phyloP scores from a whole-genome alignment of 495 filamentous ascomycete genomes.

The Penicillium robsamsonii region DNA sequence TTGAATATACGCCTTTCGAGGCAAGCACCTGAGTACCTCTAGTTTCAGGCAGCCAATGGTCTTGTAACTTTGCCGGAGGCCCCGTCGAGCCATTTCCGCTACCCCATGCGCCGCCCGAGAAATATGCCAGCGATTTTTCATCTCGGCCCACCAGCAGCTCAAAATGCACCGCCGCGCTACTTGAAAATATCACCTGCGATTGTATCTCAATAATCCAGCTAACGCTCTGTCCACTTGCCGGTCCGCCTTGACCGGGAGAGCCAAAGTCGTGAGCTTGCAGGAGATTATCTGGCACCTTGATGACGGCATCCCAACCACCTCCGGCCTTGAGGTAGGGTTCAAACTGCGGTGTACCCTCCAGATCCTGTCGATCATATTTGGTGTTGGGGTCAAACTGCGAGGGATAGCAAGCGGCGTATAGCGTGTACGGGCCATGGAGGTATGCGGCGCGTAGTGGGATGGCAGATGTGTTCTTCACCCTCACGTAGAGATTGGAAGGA shows the following conservation, averaged over 20 bases:
- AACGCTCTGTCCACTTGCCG: slow-evolving; percentile 48
- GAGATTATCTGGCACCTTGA: slow-evolving; percentile 67
- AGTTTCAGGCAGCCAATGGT: slow-evolving; percentile 58
- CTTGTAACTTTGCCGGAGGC: slow-evolving; percentile 66
- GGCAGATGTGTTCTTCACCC: slow-evolving; percentile 87
- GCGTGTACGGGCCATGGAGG: slow-evolving; percentile 90
- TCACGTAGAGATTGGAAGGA: slow-evolving; percentile 73
- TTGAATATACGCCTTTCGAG: slow-evolving; percentile 76
- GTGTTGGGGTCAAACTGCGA: slow-evolving; percentile 74
- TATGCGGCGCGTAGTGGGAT: slow-evolving; percentile 91
- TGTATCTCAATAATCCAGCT: slow-evolving; percentile 91
- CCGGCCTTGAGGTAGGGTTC: slow-evolving; percentile 96
- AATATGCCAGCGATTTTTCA: slow-evolving; percentile 71
- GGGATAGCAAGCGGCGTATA: slow-evolving; percentile 82
- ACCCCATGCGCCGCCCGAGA: slow-evolving; percentile 49
- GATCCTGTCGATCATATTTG: slow-evolving; percentile 60
- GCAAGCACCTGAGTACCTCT: slow-evolving; percentile 44
- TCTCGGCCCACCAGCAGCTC: slow-evolving; percentile 85
- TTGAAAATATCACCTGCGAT: slow-evolving; percentile 89
- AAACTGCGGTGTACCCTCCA: slow-evolving; percentile 74
- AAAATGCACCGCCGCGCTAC: slow-evolving; percentile 82
- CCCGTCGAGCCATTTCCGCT: slow-evolving; percentile 54
- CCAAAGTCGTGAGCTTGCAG: slow-evolving; percentile 26
- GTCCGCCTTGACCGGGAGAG: slow-evolving; percentile 16
- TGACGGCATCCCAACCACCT: slow-evolving; percentile 72